Evolutionary conservation across 306 rosid genomes (phyloP), one percentile per base, ranked within the genome.

Genomic region (Trifolium subterraneum): DNA sequence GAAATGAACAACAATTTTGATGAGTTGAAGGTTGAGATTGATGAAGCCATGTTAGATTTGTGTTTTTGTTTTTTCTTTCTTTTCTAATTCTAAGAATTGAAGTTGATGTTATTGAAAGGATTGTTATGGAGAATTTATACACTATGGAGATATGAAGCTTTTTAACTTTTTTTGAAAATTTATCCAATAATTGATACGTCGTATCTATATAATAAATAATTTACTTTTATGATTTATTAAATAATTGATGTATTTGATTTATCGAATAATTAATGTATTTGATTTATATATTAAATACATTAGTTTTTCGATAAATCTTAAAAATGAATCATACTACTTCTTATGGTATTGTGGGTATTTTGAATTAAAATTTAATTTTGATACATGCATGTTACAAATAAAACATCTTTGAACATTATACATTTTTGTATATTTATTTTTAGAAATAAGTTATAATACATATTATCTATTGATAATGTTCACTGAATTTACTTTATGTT

Each of bases 21-120:
- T 27, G 54, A 52, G 31, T 38, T 79, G 27, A 71, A 74, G 58
- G 25, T 48, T 58, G 92, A 14, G 64, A 74, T 19, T 23, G 83
- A 65, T 45, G 79, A 1, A 69, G 73, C 80, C 72, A 74, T 68
- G 4, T 38, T 10, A 2, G 64, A 10, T 18, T 48, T 18, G 31
- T 8, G 5, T 10, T 10, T 36, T 4, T 20, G 10, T 63, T 18
- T 11, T 2, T 27, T 31, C 2, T 60, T 5, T 31, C 5, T 31
- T 35, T n/a, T 8, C 4, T 25, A 8, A 31, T n/a, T 8, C 4
- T 25, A 8, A 31, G 50, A 36, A 70, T 66, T 52, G 56, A 20
- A 36, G 10, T 63, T 38, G 69, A 12, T 64, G 52, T 3, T 35
- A 23, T 44, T 64, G 73, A 11, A 25, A 36, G 18, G 33, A 52